Evolutionary conservation across 164 flowering plant species (phyloP).

Genomic region (Magnolia officinalis): DNA sequence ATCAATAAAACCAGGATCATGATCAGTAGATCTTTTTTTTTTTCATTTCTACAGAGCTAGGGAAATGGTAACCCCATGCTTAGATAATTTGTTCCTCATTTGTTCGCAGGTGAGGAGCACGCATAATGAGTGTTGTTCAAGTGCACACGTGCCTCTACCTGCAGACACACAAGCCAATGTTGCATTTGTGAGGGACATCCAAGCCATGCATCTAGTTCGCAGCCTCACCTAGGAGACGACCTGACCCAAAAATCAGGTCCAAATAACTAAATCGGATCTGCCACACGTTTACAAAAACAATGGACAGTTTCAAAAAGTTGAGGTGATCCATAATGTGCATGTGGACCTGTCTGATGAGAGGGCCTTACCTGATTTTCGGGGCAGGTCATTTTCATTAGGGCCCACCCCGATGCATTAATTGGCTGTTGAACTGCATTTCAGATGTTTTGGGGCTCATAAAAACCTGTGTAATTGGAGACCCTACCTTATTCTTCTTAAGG

Average conservation of each 20-base stretch:
- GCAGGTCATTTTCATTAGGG: neutral
- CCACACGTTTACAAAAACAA: neutral
- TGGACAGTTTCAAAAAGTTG: neutral
- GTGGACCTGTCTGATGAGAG: no score
- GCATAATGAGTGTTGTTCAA: no score
- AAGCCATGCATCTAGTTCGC: neutral
- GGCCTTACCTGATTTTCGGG: neutral
- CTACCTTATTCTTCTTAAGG: slow-evolving; percentile 51
- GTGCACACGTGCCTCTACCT: neutral
- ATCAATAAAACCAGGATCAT: slow-evolving; percentile 2
- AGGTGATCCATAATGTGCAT: no score
- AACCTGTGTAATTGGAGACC: neutral
- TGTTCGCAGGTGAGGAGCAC: neutral
- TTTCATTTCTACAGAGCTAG: slow-evolving; percentile 1
- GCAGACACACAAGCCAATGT: neutral
- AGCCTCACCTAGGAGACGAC: neutral
- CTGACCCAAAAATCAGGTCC: neutral
- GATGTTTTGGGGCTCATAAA: neutral
- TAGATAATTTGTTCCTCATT: neutral
- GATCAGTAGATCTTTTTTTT: neutral
- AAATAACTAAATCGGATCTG: neutral
- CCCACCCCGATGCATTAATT: neutral
- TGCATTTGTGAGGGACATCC: neutral
- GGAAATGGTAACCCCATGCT: neutral
- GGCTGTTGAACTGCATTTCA: neutral